Percentiles rank a stretch among this genome's conserved stretches.
Conservation (phyloP, 2,329 filamentous ascomycete genomes). For the Didymella keratinophila region DNA sequence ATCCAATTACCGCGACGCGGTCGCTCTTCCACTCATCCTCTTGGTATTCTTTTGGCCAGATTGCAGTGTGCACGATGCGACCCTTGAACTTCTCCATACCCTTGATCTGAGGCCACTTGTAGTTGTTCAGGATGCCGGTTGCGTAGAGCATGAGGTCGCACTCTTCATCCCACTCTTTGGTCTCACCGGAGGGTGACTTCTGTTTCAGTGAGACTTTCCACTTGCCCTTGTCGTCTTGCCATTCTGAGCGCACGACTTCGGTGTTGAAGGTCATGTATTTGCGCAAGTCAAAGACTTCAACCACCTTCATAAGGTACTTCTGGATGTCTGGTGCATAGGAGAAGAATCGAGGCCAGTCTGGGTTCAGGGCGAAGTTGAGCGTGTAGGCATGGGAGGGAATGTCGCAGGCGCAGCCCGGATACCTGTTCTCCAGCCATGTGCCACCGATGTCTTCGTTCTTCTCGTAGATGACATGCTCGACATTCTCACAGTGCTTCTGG, state of each 20-base stretch:
- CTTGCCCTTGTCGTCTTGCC: conserved; percentile 58
- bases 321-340: conserved; percentile 58
- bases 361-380: conserved; percentile 55
- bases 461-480: conserved; percentile 59
- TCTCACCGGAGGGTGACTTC: conserved; percentile 42
- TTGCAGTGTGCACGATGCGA: conserved; percentile 54
- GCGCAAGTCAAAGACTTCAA: conserved; percentile 57
- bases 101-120: conserved; percentile 49
- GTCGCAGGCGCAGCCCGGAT: conserved; percentile 55
- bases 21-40: conserved; percentile 52
- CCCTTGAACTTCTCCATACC: conserved; percentile 58
- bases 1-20: conserved; percentile 56
- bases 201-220: conserved; percentile 61
- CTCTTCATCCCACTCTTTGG: conserved; percentile 53
- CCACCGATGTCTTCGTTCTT: conserved; percentile 56
- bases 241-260: conserved; percentile 57
- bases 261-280: conserved; percentile 64
- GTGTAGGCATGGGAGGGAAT: conserved; percentile 58
- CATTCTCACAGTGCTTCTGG: conserved; percentile 53
- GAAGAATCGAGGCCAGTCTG: conserved; percentile 59
- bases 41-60: conserved; percentile 57
- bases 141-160: conserved; percentile 56
- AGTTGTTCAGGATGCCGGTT: conserved; percentile 55
- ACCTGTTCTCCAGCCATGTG: conserved; percentile 58
- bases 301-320: conserved; percentile 59